Conservation (phyloP, 352 stramenopile species). For the Globisporangium emineosum region DNA sequence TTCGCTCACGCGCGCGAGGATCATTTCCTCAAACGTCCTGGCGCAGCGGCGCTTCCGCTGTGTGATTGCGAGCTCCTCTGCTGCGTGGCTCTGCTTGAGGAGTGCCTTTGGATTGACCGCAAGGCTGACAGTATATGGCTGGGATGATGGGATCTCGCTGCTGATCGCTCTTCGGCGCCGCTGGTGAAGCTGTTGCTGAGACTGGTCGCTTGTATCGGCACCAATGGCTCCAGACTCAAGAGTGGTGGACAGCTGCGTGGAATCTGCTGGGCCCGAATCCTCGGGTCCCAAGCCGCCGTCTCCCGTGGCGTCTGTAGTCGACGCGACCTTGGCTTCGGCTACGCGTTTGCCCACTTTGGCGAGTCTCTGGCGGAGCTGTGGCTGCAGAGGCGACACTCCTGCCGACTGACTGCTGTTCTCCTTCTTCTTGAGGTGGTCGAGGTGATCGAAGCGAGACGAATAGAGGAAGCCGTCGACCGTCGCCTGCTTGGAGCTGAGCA, state of each 20-base stretch:
- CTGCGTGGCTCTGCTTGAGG: conserved; percentile 17
- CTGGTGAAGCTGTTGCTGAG: neutral
- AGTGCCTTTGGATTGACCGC: neutral
- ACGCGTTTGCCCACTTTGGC: conserved; percentile 12
- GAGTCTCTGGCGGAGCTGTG: conserved; percentile 10
- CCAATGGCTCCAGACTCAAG: neutral
- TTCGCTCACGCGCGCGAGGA: conserved; percentile 35
- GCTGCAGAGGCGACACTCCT: conserved; percentile 18
- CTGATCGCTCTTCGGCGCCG: neutral
- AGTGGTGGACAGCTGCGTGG: no score
- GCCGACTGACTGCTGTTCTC: neutral
- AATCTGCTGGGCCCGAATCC: neutral
- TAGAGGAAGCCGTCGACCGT: conserved; percentile 52
- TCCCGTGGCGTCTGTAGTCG: neutral
- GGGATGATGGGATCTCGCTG: neutral
- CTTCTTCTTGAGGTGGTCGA: conserved; percentile 24
- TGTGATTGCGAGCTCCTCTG: conserved; percentile 25
- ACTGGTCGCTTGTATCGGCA: neutral
- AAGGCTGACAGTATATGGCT: neutral
- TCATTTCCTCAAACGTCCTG: conserved; percentile 79
- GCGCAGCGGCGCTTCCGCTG: conserved; percentile 65
- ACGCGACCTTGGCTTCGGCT: neutral
- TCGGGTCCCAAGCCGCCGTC: neutral
- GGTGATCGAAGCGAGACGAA: conserved; percentile 47
- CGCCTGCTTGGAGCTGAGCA: conserved; percentile 43